These are phyloP conservation scores for Teratosphaeria epicoccoides DNA, from an alignment of 2,329 filamentous ascomycete species.

Conservation along the genomic window DNA sequence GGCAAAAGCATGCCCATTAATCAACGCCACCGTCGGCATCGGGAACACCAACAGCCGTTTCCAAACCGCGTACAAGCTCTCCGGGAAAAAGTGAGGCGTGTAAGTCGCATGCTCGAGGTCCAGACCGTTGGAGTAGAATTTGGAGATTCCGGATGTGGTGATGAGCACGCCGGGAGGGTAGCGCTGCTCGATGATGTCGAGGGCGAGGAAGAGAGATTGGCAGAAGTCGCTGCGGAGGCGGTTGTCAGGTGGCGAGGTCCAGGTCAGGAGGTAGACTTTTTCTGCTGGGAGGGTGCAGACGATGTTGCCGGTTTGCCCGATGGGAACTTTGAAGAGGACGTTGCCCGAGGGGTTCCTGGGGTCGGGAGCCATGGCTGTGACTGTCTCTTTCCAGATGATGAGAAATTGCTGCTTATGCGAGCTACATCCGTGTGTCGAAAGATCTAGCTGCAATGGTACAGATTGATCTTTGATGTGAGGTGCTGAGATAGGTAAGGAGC, in stretches of 20 bases:
- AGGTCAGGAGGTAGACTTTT: slow-evolving; percentile 61
- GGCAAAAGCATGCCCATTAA: slow-evolving; percentile 74
- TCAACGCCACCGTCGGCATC: slow-evolving; percentile 69
- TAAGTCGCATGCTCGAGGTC: slow-evolving; percentile 57
- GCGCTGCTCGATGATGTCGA: slow-evolving; percentile 63
- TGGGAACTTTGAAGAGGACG: slow-evolving; percentile 23
- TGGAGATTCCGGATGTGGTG: slow-evolving; percentile 62
- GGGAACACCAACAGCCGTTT: slow-evolving; percentile 58
- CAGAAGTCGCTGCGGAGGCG: slow-evolving; percentile 60
- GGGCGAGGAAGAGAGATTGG: slow-evolving; percentile 54
- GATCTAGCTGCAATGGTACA: too few relatives aligned
- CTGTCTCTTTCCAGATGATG: too few relatives aligned
- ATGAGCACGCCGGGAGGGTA: slow-evolving; percentile 62
- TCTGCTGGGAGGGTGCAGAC: slow-evolving; percentile 51
- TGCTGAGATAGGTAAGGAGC: too few relatives aligned
- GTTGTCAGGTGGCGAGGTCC: slow-evolving; percentile 63
- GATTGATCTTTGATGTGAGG: too few relatives aligned
- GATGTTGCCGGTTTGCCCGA: slow-evolving; percentile 36
- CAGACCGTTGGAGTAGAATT: slow-evolving; percentile 62
- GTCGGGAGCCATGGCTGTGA: not conserved
- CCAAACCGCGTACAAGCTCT: slow-evolving; percentile 55
- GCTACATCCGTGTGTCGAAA: too few relatives aligned
- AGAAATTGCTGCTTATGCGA: too few relatives aligned
- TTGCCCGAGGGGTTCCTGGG: not conserved
- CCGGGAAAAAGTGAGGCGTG: slow-evolving; percentile 49